Base-by-base conservation (phyloP, 371 early-diverging fungal genomes). In the Mortierella sp. region DNA sequence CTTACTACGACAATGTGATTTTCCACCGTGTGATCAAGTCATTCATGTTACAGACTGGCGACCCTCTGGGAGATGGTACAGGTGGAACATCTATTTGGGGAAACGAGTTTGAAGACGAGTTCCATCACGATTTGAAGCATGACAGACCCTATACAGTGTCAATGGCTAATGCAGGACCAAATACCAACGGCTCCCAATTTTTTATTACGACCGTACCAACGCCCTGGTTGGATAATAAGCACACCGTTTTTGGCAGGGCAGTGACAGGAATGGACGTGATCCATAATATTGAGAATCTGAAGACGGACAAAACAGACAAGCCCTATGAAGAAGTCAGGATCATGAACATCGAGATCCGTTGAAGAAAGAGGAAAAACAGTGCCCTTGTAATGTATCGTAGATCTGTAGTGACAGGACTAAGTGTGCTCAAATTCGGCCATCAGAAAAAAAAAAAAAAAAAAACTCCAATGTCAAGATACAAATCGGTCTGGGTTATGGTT, bases 111-210 rank as follows among this genome's bases (percentile, higher is more conserved):
- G 95, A 95, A 70, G 99, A 99, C 81, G 99, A 99, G 82, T 92
- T 98, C 68, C 87, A 87, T 21, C 81, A 86, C 28, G 90, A 91
- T 28, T 83, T 95, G 57, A 87, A 87, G 67, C 98, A 98, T 74
- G 94, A 96, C 80, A 88, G 93, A 11, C 93, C 97, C 0, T 98
- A 96, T 50, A 93, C 96, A 0, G 86, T 99, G 0, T 93, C 95
- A 66, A 99, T 99, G 99, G 99, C 99, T 9, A 99, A 99, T 82
- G 91, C 93, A 0, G 99, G 99, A 5, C 94, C 96, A 5, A 89
- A 92, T 45, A 95, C 97, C 9, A 98, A 97, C 80, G 96, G 92
- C 3, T 92, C 92, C 56, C 99, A 99, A 84, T 99, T 99, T 83
- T 99, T 99, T 74, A 98, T 99, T 71, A 99, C 99, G 0, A 92